Base-by-base conservation (phyloP, 2,329 filamentous ascomycete genomes). In the Exutisphaerella laricina region DNA sequence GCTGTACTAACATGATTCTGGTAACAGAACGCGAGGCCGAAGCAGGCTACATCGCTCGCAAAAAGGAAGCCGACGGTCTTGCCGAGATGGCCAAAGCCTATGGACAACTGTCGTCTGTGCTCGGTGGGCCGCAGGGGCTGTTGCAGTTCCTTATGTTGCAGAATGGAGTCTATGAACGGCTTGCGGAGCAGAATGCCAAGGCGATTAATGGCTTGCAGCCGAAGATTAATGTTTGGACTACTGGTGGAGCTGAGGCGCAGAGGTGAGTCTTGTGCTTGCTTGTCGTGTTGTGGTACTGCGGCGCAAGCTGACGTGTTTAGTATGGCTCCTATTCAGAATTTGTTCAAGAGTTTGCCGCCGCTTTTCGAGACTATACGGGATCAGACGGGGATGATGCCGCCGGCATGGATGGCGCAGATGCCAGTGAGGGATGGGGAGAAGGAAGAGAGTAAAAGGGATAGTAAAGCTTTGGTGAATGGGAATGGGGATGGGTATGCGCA, bases 171-270 rank as follows among this genome's bases (percentile, higher is more conserved):
- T 90, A 87, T 64, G 77, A 85, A 60, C 76, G 82, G 55, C 76
- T 94, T 37, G 87, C 87, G 45, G 74, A 83, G 56, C 85, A 85
- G 37, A 94, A 94, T 56, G 86, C 84, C 34, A 63, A 73, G 22
- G 87, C 85, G 22, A 78, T 94, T 60, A 73, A 78, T 39, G 87
- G 87, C 18, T 68, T 94, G 53, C 78, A 88, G 63, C 88, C 88
- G 52, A 94, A 94, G 81, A 92, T 94, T 69, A 88, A 82, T 49
- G 80, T 90, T 18, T 94, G 87, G 88, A 92, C 87, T 62, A 94
- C 87, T 6, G 85, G 85, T 0, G 63, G 67, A 36, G 68, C 74
- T 60, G 58, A 30, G 71, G 61, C 12, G 68, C 66, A 8, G 69
- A 66, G 6, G 23, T 26, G 12, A 26, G 23, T 26, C 23, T 12